A percentile compares a stretch with the other conserved stretches of the same genome.
These are phyloP conservation scores for Ambrosiella beaveri DNA, from an alignment of 2,329 filamentous ascomycete species.

Conservation along the genomic window DNA sequence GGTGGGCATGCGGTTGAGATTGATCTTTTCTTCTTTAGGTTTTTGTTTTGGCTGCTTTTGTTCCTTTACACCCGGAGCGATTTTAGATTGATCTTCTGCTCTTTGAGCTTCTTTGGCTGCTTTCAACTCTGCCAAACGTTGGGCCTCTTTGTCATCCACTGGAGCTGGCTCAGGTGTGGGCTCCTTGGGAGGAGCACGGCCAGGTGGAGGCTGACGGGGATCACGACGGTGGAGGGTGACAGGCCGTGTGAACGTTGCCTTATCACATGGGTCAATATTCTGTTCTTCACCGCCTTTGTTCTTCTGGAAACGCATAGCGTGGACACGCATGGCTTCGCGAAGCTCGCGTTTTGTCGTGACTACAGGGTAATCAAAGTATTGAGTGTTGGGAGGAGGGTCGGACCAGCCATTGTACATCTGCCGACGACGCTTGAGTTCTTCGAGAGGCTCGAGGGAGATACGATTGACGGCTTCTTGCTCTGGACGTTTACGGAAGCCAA, in stretches of 20 bases:
- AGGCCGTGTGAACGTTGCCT: constrained; percentile 70
- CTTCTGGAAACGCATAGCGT: constrained; percentile 65
- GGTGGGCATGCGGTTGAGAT: constrained; percentile 66
- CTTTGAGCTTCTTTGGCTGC: constrained; percentile 73
- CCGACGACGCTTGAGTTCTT: constrained; percentile 24
- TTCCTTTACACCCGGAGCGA: constrained; percentile 62
- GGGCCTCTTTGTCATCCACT: constrained; percentile 40
- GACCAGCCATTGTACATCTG: constrained; percentile 40
- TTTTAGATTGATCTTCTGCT: constrained; percentile 77
- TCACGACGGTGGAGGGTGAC: constrained; percentile 81
- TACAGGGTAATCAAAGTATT: constrained; percentile 45
- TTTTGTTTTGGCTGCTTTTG: constrained; percentile 39
- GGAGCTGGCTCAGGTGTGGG: constrained; percentile 21
- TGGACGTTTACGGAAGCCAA: constrained; percentile 11
- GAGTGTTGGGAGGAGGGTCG: constrained; percentile 28
- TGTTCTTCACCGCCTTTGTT: constrained; percentile 35
- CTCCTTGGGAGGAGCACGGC: constrained; percentile 44
- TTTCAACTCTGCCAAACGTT: constrained; percentile 50
- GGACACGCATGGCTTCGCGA: constrained; percentile 64
- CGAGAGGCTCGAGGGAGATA: constrained; percentile 5
- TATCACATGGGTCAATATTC: constrained; percentile 48
- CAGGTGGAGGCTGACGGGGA: constrained; percentile 50
- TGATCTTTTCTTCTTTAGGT: constrained; percentile 69
- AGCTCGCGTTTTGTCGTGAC: constrained; percentile 69
- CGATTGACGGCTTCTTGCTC: constrained; percentile 7